Evolutionary conservation across 371 early-diverging fungal species (phyloP), one percentile per base, ranked within the genome.

Genomic region (Mortierella sp.): DNA sequence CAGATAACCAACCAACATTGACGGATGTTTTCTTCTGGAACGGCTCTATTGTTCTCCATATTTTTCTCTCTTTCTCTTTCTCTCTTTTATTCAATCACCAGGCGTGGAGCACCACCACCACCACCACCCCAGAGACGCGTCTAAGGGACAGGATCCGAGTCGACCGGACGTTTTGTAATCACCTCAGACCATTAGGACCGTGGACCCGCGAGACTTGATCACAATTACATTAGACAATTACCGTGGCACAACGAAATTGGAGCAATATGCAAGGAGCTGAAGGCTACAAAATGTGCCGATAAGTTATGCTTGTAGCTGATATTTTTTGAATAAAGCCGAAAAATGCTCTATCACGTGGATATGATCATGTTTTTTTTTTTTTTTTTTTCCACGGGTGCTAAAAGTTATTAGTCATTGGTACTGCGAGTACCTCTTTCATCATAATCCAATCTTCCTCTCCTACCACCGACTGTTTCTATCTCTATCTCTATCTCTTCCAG

Each of bases 61-160:
- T 55, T 73, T 62, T 60, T 66, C 29, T 64, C 32, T 34, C 29
- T 63, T 19, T 56, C 57, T 60, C 51, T 56, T 40, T 61, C 40
- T 40, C 10, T 49, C 34, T 68, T 73, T 47, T 66, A 37, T 37
- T 40, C 47, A 54, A 64, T 29, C 42, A 42, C 55, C 70, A 74
- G 80, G 47, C 75, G 80, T 37, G 80, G 74, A 65, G 75, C 69
- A 35, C 80, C 80, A 70, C 80, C 75, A 74, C 80, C 81, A 0
- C 81, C 81, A 64, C 81, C 80, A 75, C 75, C 75, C 55, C 75
- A 75, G 72, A 57, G 81, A 74, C 81, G 81, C 54, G 61, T 71
- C 64, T 80, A 75, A 64, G 19, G 37, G 45, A 51, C 49, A 42
- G 47, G 61, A 69, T 66, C 55, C 56, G 43, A 23, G 57, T 51